Base-by-base conservation (phyloP, 352 stramenopile genomes). In the Phytophthora litchii region DNA sequence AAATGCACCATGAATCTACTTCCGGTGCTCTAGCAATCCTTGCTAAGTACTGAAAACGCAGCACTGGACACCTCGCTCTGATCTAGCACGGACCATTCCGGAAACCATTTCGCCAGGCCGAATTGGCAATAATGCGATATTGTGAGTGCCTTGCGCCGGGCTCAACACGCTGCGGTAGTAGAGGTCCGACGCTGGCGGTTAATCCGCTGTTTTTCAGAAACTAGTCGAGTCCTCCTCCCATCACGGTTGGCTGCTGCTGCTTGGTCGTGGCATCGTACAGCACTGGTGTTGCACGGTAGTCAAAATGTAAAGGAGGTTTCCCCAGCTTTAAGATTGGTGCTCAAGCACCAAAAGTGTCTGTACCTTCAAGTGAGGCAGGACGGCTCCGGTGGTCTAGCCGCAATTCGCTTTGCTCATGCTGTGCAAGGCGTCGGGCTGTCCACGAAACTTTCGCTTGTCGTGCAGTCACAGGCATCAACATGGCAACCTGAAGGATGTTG, bases 121-220 rank as follows among this genome's bases (percentile, higher is more conserved):
- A 45, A 37, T 46, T 31, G 47, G 17, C 34, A 25, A 29, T 36
- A 14, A 44, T 17, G 19, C 31, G 11, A n/a, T n/a, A n/a, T n/a
- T 36, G 29, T 47, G 29, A 32, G 42, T 11, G 32, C n/a, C 23
- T 32, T 65, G 57, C n/a, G 38, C 31, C 49, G 49, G 38, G 60
- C 53, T 68, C 60, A 68, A 63, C 53, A 64, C 54, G 60, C 60
- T 68, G 60, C 36, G 31, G 17, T 67, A 29, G 44, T 58, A 64
- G 35, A 68, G 53, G 60, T 63, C 60, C 60, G 38, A 61, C 60
- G 38, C 17, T 23, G 45, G 19, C 31, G n/a, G 4, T 9, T n/a
- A 20, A 51, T 27, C 60, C 52, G 45, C 44, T 67, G 59, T 54
- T 64, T 62, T 58, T 16, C 27, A 67, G 43, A 67, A 67, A 50